Conservation (phyloP, 495 filamentous ascomycete species). For the Neurospora sp. region DNA sequence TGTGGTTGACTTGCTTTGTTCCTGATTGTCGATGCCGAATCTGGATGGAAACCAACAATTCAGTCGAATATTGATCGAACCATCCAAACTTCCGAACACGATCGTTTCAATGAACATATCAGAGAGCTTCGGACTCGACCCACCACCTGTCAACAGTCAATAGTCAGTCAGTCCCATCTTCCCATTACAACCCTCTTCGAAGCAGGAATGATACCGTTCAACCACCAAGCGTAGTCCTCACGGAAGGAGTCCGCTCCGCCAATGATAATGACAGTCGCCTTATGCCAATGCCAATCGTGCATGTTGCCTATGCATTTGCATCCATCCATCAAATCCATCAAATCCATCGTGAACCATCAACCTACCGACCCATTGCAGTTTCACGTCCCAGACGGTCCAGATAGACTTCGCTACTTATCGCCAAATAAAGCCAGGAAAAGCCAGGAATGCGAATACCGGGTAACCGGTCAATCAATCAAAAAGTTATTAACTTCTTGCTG, state of each 20-base stretch:
- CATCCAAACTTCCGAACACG: no score
- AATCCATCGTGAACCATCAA: no score
- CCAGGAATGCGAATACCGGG: neutral
- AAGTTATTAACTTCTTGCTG: neutral
- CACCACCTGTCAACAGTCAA: neutral
- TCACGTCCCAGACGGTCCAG: neutral
- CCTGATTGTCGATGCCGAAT: neutral
- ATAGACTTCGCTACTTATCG: neutral
- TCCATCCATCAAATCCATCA: no score
- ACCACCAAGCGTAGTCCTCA: neutral
- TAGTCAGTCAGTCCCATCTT: neutral
- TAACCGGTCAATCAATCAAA: neutral
- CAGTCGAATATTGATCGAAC: no score
- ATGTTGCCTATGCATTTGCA: neutral
- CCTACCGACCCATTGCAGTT: neutral
- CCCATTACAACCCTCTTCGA: neutral
- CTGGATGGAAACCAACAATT: neutral
- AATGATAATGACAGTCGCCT: neutral
- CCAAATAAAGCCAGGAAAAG: neutral
- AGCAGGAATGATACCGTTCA: neutral
- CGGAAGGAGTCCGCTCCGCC: neutral
- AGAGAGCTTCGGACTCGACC: neutral
- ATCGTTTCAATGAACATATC: neutral
- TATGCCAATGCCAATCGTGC: neutral
- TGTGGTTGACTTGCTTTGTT: neutral